These are phyloP conservation scores for Aureobasidium lini DNA, from an alignment of 2,329 filamentous ascomycete genomes.

Conservation along the genomic window DNA sequence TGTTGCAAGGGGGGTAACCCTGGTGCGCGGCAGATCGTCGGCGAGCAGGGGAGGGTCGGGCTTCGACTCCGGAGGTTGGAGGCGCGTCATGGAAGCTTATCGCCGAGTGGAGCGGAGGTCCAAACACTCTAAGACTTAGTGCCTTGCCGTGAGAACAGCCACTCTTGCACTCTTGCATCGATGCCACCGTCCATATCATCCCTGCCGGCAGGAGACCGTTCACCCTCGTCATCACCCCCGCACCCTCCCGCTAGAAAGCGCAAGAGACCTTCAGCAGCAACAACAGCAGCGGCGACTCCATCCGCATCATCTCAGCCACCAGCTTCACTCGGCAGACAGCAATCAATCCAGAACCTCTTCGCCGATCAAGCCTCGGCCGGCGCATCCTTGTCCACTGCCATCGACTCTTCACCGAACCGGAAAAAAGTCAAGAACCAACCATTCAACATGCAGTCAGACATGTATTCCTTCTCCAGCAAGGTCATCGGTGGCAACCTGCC, in stretches of 20 bases:
- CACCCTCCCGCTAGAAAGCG: background rate
- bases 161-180: background rate
- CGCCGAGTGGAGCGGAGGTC: background rate
- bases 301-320: background rate
- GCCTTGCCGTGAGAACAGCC: background rate
- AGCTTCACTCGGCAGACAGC: background rate
- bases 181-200: slow-evolving; percentile 7
- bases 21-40: background rate
- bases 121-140: background rate
- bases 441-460: slow-evolving; percentile 3
- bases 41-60: background rate
- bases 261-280: background rate
- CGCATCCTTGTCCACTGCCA: background rate
- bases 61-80: background rate
- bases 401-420: background rate
- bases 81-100: slow-evolving; percentile 13
- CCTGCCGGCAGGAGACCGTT: slow-evolving; percentile 3
- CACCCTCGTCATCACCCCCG: slow-evolving; percentile 6
- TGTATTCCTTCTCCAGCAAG: slow-evolving; percentile 10
- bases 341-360: slow-evolving; percentile 8
- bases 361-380: background rate
- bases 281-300: background rate
- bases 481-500: background rate
- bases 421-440: slow-evolving; percentile 3
- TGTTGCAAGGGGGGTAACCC: background rate